Evolutionary conservation across 1,284 basidiomycete species (phyloP).

Genomic region (Cutaneotrichosporon sp.): DNA sequence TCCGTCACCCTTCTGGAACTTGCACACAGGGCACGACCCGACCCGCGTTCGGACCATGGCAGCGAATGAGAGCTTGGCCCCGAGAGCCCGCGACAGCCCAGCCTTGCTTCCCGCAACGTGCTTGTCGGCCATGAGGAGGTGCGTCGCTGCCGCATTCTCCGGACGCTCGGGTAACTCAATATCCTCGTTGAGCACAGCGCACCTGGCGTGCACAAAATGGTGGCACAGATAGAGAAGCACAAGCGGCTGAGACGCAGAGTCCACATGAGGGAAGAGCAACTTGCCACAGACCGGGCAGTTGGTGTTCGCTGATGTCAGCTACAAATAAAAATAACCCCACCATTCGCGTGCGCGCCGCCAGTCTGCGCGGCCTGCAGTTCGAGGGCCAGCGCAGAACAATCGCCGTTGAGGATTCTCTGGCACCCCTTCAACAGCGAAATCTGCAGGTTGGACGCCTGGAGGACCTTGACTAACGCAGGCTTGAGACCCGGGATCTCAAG

Average conservation of each 20-base stretch:
- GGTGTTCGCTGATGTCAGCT: slow-evolving; percentile 57
- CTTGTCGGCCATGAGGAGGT: slow-evolving; percentile 65
- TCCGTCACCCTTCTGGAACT: slow-evolving; percentile 19
- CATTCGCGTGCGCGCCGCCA: slow-evolving; percentile 68
- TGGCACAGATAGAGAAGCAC: slow-evolving; percentile 76
- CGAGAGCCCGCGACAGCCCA: slow-evolving; percentile 47
- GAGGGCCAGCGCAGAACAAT: slow-evolving; percentile 70
- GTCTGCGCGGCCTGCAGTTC: slow-evolving; percentile 72
- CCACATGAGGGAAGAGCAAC: slow-evolving; percentile 61
- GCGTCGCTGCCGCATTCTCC: slow-evolving; percentile 51
- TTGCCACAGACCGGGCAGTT: slow-evolving; percentile 67
- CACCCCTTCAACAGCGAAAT: slow-evolving; percentile 88
- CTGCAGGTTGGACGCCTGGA: slow-evolving; percentile 89
- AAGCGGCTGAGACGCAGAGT: slow-evolving; percentile 20
- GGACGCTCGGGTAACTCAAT: slow-evolving; percentile 44
- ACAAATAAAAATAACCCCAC: slow-evolving; percentile 54
- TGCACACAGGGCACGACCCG: slow-evolving; percentile 73
- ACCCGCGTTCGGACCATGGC: slow-evolving; percentile 68
- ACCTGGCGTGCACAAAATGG: slow-evolving; percentile 77
- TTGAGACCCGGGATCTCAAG: slow-evolving; percentile 94
- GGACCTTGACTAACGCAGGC: slow-evolving; percentile 89
- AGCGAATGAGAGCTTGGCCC: slow-evolving; percentile 57
- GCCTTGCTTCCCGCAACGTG: slow-evolving; percentile 54
- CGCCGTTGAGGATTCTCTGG: slow-evolving; percentile 77
- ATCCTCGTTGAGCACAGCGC: slow-evolving; percentile 50